These are phyloP conservation scores for Cercophora newfieldiana DNA, from an alignment of 495 filamentous ascomycete species.

Conservation along the genomic window DNA sequence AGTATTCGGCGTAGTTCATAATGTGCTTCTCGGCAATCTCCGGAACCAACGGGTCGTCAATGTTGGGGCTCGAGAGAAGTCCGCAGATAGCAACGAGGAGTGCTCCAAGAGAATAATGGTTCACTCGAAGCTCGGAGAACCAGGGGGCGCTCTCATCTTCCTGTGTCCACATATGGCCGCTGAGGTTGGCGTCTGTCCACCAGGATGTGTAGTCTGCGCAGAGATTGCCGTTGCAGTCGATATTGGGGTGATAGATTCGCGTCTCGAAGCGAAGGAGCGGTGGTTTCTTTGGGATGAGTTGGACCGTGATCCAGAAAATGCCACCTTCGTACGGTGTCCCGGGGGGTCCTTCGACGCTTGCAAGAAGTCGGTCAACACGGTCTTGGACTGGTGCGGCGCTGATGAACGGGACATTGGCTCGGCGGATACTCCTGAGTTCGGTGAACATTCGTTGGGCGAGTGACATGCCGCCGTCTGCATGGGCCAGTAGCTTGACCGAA, in stretches of 20 bases:
- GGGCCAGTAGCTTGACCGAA: conserved; percentile 17
- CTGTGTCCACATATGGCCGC: not conserved
- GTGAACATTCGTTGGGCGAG: conserved; percentile 18
- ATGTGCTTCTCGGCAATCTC: conserved; percentile 27
- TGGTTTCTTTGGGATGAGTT: not conserved
- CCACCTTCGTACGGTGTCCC: conserved; percentile 21
- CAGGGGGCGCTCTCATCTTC: not conserved
- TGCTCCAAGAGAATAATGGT: conserved; percentile 14
- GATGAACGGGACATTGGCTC: conserved; percentile 20
- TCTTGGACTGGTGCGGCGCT: conserved; percentile 20
- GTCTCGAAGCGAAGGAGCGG: conserved; percentile 15
- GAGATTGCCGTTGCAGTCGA: not conserved
- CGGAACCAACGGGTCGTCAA: conserved; percentile 27
- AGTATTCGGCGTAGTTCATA: conserved; percentile 5
- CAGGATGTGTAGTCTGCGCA: conserved; percentile 12
- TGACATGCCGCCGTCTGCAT: conserved; percentile 16
- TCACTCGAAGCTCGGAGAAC: not conserved
- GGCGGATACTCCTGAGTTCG: conserved; percentile 21
- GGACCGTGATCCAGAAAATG: conserved; percentile 21
- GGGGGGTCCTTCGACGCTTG: conserved; percentile 23
- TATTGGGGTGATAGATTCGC: conserved; percentile 11
- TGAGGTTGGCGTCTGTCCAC: conserved; percentile 13
- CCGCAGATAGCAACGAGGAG: conserved; percentile 21
- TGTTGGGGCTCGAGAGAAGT: conserved; percentile 20
- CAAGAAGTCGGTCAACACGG: conserved; percentile 10